A percentile compares a stretch with the other conserved stretches of the same genome.
Evolutionary conservation across 345 rosid species (phyloP).

Genomic region (Eucalyptus regnans): DNA sequence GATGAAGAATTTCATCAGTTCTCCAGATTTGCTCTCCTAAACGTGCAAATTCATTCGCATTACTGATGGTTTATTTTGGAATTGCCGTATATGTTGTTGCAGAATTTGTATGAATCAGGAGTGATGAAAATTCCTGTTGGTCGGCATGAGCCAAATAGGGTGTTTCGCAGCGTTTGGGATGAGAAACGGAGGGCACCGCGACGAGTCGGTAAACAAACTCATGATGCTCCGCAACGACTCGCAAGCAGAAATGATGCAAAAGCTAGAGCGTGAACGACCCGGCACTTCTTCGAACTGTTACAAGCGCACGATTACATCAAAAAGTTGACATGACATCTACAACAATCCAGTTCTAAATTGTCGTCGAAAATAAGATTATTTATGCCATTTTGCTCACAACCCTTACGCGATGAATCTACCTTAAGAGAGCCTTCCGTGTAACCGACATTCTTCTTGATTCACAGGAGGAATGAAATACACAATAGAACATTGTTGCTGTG

Average conservation of each 20-base stretch:
- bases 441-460: neutral
- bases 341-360: neutral
- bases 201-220: neutral
- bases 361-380: neutral
- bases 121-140: neutral
- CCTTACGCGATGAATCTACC: neutral
- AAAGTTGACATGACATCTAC: neutral
- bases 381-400: neutral
- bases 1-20: neutral
- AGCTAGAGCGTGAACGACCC: neutral
- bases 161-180: neutral
- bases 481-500: neutral
- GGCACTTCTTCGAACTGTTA: neutral
- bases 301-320: neutral
- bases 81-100: neutral
- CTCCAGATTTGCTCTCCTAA: neutral
- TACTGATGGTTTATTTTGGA: neutral
- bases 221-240: neutral
- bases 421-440: neutral
- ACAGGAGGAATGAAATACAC: neutral
- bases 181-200: neutral
- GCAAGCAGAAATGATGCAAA: neutral
- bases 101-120: neutral
- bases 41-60: neutral
- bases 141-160: neutral